A percentile compares a stretch with the other conserved stretches of the same genome.
Conservation (phyloP, 1,284 basidiomycete genomes). For the Ceratobasidium sp. region DNA sequence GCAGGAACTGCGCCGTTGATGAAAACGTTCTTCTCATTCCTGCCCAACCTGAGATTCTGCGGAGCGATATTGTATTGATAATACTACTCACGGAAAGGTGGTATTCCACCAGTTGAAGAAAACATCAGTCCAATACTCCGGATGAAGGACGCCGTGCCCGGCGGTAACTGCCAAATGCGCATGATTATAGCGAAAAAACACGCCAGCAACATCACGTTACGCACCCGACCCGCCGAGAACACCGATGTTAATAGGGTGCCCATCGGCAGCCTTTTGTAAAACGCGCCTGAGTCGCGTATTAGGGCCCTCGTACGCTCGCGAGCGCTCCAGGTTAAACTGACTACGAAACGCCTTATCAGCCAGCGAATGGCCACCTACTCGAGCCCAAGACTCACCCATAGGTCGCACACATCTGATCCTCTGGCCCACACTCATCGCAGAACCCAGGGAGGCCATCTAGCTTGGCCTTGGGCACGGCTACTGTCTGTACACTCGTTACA, state of each 20-base stretch:
- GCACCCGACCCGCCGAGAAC: conserved; percentile 49
- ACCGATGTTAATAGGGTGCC: conserved; percentile 49
- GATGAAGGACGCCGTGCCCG: conserved; percentile 47
- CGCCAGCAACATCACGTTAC: not conserved
- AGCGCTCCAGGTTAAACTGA: conserved; percentile 48
- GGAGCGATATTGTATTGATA: not conserved
- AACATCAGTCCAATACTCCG: conserved; percentile 45
- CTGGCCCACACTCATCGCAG: conserved; percentile 49
- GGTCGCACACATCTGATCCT: conserved; percentile 48
- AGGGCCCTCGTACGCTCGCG: conserved; percentile 50
- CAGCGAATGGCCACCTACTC: not conserved
- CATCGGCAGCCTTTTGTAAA: conserved; percentile 48
- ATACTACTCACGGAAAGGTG: conserved; percentile 45
- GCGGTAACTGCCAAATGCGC: conserved; percentile 44
- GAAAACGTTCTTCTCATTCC: conserved; percentile 43
- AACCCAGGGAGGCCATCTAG: conserved; percentile 29
- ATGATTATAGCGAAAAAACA: not conserved
- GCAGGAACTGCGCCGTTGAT: conserved; percentile 50
- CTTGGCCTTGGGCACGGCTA: conserved; percentile 15
- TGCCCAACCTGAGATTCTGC: not conserved
- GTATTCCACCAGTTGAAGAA: conserved; percentile 48
- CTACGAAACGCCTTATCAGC: conserved; percentile 23
- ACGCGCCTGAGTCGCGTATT: conserved; percentile 49
- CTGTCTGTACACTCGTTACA: conserved; percentile 21
- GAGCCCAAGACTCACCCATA: conserved; percentile 47